Evolutionary conservation across 441 rosid genomes (phyloP), one percentile per base, ranked within the genome.

Genomic region (Pelargonium cotyledonis): DNA sequence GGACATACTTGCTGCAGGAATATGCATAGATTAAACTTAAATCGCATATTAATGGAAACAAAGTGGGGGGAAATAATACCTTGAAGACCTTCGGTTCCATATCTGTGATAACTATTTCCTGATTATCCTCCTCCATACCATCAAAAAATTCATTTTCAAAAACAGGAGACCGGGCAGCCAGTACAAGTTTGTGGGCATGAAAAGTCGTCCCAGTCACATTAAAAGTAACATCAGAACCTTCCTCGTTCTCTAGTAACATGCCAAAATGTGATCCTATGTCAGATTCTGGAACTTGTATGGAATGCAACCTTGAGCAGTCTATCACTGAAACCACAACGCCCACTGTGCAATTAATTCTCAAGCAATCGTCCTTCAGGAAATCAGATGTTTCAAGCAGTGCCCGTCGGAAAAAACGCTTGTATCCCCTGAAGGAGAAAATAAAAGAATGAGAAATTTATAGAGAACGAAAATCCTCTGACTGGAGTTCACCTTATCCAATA

Each of bases 91-190:
- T 85, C 16, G 94, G 82, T 80, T 90, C 90, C 72, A 95, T 82
- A 76, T 95, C 99, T 81, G 87, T 95, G 72, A 95, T 80, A 80
- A 74, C 78, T 63, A 95, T 88, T 63, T 65, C 73, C 68, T 61
- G 68, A 6, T 95, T 92, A 66, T 89, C 84, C 4, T 84, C 96
- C 75, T 83, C 92, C 91, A 95, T 85, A 18, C 96, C 98, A 76
- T 98, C 98, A 85, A 82, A 90, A 73, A 95, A 92, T 76, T 95
- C 98, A 16, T 97, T 97, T 78, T 85, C 87, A 75, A 95, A 95
- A 38, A 95, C 97, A 31, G 96, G 96, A 14, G 99, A 95, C 3
- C 99, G 90, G 5, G 96, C 89, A 68, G 94, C 95, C 80, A 95
- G 90, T 60, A 95, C 90, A 81, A 95, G 73, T 74, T 88, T 95